Evolutionary conservation across 495 filamentous ascomycete genomes (phyloP).

Genomic region (Hypoxylon fragiforme): DNA sequence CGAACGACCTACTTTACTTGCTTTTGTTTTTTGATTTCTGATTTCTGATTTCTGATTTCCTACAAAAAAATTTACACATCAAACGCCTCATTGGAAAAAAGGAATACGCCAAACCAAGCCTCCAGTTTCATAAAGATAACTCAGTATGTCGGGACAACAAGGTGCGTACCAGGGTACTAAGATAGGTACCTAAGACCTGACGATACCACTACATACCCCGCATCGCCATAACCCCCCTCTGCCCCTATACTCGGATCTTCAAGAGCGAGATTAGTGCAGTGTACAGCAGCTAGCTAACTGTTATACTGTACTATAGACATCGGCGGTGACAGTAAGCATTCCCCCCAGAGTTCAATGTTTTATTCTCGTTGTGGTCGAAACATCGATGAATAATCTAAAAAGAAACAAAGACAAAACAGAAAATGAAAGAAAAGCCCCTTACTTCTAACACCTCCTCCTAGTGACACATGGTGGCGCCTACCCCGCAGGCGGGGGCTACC

Average conservation of each 20-base stretch:
- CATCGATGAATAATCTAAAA: too few relatives aligned
- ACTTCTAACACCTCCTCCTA: conserved; percentile 10
- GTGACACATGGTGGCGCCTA: conserved; percentile 46
- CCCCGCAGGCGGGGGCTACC: conserved; percentile 44
- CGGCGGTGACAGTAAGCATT: conserved; percentile 33
- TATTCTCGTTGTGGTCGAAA: too few relatives aligned
- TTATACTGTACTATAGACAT: conserved; percentile 30
- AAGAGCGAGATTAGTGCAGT: conserved; percentile 15
- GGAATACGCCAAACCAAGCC: not conserved
- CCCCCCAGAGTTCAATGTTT: too few relatives aligned
- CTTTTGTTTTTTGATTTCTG: too few relatives aligned
- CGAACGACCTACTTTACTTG: too few relatives aligned
- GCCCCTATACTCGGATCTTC: conserved; percentile 37
- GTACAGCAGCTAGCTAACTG: conserved; percentile 29
- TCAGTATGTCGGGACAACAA: conserved; percentile 31
- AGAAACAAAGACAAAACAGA: too few relatives aligned
- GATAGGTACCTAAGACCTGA: conserved; percentile 53
- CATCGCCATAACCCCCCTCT: conserved; percentile 47
- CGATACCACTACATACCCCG: conserved; percentile 61
- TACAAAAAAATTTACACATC: not conserved
- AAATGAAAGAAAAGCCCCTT: not conserved
- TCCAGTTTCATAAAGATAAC: too few relatives aligned
- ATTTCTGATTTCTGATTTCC: too few relatives aligned
- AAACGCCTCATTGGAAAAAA: conserved; percentile 6
- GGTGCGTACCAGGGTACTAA: too few relatives aligned